A percentile compares a stretch with the other conserved stretches of the same genome.
phyloP scores from a whole-genome alignment of 257 asterid species.

The Petrea volubilis region DNA sequence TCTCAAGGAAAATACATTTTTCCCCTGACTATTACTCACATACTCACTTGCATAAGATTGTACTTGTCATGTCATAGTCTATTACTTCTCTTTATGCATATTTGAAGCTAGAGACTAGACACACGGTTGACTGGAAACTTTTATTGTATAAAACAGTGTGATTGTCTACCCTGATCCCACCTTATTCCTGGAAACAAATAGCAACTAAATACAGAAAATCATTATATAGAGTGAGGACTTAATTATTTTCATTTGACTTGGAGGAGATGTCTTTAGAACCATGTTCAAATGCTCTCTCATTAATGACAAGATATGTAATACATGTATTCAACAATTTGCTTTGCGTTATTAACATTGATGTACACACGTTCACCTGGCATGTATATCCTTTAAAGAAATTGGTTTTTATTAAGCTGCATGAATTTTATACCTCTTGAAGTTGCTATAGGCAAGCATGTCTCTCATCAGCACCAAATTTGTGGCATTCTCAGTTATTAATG shows the following conservation, averaged over 20 bases:
- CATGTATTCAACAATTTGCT: neutral
- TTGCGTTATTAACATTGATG: neutral
- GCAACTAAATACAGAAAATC: too few relatives aligned
- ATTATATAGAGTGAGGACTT: too few relatives aligned
- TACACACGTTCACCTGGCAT: neutral
- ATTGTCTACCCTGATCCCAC: too few relatives aligned
- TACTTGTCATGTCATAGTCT: too few relatives aligned
- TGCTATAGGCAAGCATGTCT: neutral
- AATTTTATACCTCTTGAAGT: neutral
- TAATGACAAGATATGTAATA: neutral
- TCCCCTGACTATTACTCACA: too few relatives aligned
- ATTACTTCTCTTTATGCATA: too few relatives aligned
- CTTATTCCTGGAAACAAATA: too few relatives aligned
- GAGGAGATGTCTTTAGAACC: neutral
- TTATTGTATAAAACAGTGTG: too few relatives aligned
- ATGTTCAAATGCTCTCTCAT: conserved; percentile 12
- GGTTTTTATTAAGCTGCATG: neutral
- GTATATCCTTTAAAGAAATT: neutral
- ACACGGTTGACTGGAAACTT: too few relatives aligned
- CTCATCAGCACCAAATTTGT: neutral
- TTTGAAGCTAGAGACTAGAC: too few relatives aligned
- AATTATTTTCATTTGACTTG: neutral
- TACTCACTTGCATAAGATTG: too few relatives aligned
- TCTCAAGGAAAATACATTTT: too few relatives aligned
- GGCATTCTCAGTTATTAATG: neutral